Evolutionary conservation across 352 stramenopile species (phyloP).

Genomic region (Phytopythium kandeliae): DNA sequence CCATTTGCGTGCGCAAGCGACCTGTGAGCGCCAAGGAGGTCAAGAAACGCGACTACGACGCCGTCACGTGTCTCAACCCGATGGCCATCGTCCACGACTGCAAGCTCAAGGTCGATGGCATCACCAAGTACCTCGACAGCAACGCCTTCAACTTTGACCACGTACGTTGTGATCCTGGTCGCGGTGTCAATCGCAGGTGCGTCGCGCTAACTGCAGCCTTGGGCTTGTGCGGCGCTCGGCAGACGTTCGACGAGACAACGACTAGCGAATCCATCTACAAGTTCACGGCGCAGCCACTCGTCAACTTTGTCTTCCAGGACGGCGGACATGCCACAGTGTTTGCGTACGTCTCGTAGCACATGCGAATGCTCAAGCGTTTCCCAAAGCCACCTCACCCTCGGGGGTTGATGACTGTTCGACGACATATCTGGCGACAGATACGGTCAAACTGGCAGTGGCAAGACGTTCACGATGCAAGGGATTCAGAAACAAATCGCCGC

Average conservation of each 20-base stretch:
- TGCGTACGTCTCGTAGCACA: no score
- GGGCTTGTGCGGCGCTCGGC: constrained; percentile 16
- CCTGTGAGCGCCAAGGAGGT: constrained; percentile 91
- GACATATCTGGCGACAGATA: constrained; percentile 21
- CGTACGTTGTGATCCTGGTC: constrained; percentile 13
- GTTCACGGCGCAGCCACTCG: constrained; percentile 87
- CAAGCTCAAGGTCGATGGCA: constrained; percentile 97
- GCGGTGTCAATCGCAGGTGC: no score
- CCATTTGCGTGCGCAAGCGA: constrained; percentile 95
- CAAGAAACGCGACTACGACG: constrained; percentile 93
- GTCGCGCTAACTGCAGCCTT: no score
- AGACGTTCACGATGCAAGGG: constrained; percentile 93
- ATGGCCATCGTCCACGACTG: constrained; percentile 95
- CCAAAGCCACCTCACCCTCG: no score
- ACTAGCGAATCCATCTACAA: constrained; percentile 94
- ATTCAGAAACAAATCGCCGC: constrained; percentile 75
- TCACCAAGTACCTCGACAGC: constrained; percentile 98
- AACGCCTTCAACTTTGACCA: constrained; percentile 92
- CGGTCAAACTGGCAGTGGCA: constrained; percentile 92
- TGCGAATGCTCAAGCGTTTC: no score
- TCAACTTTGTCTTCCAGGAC: constrained; percentile 92
- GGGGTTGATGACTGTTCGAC: neutral
- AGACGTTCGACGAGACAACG: constrained; percentile 93
- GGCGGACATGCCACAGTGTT: constrained; percentile 95
- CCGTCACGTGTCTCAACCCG: constrained; percentile 94